These are phyloP conservation scores for Coemansia sp. DNA, from an alignment of 192 early-diverging fungal species.

Conservation along the genomic window DNA sequence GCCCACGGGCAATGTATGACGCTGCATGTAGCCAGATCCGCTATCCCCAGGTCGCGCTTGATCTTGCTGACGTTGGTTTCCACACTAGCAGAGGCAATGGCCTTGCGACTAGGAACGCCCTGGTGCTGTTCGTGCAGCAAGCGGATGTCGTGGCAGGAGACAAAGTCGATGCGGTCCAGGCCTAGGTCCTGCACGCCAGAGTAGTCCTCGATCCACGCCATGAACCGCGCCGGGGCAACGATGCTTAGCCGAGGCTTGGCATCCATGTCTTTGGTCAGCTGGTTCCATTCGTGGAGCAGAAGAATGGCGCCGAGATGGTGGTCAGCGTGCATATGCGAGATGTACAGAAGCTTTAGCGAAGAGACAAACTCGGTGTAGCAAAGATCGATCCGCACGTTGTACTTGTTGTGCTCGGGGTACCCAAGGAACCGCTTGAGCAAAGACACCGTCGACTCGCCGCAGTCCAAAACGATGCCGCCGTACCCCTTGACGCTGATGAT, in stretches of 20 bases:
- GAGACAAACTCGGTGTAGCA: slow-evolving; percentile 54
- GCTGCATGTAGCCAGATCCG: slow-evolving; percentile 59
- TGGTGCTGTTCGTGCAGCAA: slow-evolving; percentile 2
- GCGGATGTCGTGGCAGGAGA: slow-evolving; percentile 38
- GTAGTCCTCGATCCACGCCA: slow-evolving; percentile 49
- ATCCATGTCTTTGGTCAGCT: slow-evolving; percentile 45
- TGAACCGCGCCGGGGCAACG: slow-evolving; percentile 51
- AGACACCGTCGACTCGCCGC: slow-evolving; percentile 84
- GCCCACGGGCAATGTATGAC: slow-evolving; percentile 84
- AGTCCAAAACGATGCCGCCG: slow-evolving; percentile 78
- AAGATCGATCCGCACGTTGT: slow-evolving; percentile 41
- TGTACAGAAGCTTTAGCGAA: slow-evolving; percentile 69
- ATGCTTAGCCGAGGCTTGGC: slow-evolving; percentile 35
- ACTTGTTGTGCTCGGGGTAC: slow-evolving; percentile 32
- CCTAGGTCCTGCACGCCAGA: slow-evolving; percentile 51
- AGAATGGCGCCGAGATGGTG: slow-evolving; percentile 87
- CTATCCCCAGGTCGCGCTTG: slow-evolving; percentile 53
- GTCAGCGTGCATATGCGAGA: slow-evolving; percentile 97
- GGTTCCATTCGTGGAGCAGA: slow-evolving; percentile 68
- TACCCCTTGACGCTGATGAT: slow-evolving; percentile 62
- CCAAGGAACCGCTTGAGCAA: slow-evolving; percentile 78
- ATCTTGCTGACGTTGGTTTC: slow-evolving; percentile 9
- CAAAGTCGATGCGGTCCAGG: slow-evolving; percentile 42
- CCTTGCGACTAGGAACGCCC: neutral
- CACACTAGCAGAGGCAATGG: neutral